These are phyloP conservation scores for Mycena leptocephala DNA, from an alignment of 768 basidiomycete genomes.

Conservation along the genomic window DNA sequence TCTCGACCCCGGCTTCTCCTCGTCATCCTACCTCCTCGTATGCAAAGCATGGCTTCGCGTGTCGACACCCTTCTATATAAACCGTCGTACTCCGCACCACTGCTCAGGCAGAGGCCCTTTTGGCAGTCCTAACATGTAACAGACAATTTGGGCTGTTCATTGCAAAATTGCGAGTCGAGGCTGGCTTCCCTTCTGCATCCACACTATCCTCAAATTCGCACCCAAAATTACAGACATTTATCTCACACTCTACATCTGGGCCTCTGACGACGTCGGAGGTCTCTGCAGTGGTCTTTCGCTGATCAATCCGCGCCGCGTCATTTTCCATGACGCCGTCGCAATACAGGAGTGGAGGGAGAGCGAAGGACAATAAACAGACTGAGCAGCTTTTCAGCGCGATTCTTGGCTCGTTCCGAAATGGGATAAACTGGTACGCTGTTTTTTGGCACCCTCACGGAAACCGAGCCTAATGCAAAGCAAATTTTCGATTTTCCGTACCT, in stretches of 20 bases:
- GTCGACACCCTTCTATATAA: conserved; percentile 8
- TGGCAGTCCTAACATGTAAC: not conserved
- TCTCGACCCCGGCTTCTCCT: not conserved
- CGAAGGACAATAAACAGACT: not conserved
- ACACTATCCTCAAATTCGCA: not conserved
- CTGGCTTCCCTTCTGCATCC: conserved; percentile 11
- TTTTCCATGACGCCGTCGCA: not conserved
- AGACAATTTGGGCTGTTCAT: conserved; percentile 9
- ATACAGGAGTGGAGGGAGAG: not conserved
- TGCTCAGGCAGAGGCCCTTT: conserved; percentile 7
- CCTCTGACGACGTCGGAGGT: not conserved
- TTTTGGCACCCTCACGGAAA: not conserved
- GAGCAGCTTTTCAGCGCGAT: not conserved
- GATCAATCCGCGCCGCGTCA: conserved; percentile 17
- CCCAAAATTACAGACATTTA: conserved; percentile 9
- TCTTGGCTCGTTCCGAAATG: not conserved
- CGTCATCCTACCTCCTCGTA: not conserved
- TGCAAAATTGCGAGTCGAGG: conserved; percentile 14
- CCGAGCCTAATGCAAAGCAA: not conserved
- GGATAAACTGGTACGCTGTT: conserved; percentile 7
- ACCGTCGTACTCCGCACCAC: conserved; percentile 5
- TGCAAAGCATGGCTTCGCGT: conserved; percentile 18
- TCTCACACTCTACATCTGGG: conserved; percentile 1
- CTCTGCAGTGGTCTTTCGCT: conserved; percentile 9
- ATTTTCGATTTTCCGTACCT: conserved; percentile 5